Conservation (phyloP, 306 rosid species). For the Cajanus cajan region DNA sequence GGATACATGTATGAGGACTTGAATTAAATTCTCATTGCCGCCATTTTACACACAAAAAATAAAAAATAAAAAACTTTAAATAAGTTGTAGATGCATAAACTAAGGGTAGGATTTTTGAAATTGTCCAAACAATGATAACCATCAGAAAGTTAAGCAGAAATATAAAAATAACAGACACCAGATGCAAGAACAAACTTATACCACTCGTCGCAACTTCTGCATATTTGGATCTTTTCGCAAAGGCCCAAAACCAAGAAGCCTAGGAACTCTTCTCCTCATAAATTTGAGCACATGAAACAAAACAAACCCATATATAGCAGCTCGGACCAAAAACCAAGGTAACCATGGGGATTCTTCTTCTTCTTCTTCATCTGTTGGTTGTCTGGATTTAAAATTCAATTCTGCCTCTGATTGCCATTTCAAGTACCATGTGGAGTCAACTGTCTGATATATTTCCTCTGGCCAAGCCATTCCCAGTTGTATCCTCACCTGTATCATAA, state of each 20-base stretch:
- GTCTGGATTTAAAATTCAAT: constrained; percentile 50
- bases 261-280: constrained; percentile 53
- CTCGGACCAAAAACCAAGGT: constrained; percentile 61
- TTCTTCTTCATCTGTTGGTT: constrained; percentile 30
- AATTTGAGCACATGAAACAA: constrained; percentile 54
- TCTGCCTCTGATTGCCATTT: constrained; percentile 92
- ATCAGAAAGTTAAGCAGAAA: constrained; percentile 13
- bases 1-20: too few species aligned
- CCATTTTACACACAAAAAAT: too few species aligned
- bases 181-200: constrained; percentile 44
- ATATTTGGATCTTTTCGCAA: constrained; percentile 65
- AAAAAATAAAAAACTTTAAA: background rate
- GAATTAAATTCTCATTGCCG: too few species aligned
- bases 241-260: constrained; percentile 78
- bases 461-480: constrained; percentile 94
- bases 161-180: background rate
- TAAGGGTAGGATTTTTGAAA: background rate
- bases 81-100: background rate
- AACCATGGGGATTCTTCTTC: constrained; percentile 49
- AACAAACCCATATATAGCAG: constrained; percentile 55
- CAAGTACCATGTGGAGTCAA: constrained; percentile 78
- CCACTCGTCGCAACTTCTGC: constrained; percentile 73
- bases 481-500: constrained; percentile 62
- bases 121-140: background rate
- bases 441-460: constrained; percentile 72